Conservation (phyloP, 345 rosid genomes). For the Gossypium thurberi region DNA sequence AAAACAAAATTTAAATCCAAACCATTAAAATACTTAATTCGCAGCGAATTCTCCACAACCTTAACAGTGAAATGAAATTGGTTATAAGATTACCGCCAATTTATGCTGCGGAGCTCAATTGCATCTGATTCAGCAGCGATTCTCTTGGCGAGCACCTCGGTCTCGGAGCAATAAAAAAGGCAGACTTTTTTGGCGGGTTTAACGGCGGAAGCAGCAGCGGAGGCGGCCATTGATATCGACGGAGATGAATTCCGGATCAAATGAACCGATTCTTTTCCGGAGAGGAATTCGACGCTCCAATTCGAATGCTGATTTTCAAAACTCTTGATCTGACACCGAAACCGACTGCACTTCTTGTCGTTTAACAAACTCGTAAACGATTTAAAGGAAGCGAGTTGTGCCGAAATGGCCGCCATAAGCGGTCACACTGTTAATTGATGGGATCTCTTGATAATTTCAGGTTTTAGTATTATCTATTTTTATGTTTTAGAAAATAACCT, state of each 20-base stretch:
- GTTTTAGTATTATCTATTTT: too few species aligned
- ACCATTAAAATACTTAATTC: neutral
- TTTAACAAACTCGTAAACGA: neutral
- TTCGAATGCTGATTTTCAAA: slow-evolving; percentile 46
- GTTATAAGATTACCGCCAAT: slow-evolving; percentile 55
- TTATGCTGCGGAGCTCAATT: slow-evolving; percentile 77
- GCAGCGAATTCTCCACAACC: neutral
- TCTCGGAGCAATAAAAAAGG: slow-evolving; percentile 75
- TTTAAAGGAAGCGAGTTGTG: slow-evolving; percentile 12
- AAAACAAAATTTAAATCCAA: neutral
- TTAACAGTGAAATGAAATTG: neutral
- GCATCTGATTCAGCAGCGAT: slow-evolving; percentile 64
- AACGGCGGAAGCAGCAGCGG: slow-evolving; percentile 40
- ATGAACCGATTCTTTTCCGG: slow-evolving; percentile 40
- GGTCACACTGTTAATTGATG: neutral
- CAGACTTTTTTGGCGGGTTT: slow-evolving; percentile 53
- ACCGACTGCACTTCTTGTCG: neutral
- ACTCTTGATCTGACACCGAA: slow-evolving; percentile 44
- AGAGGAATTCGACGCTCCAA: slow-evolving; percentile 43
- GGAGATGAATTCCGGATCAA: slow-evolving; percentile 31
- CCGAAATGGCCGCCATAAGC: slow-evolving; percentile 12
- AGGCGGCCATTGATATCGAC: slow-evolving; percentile 46
- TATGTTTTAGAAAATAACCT: too few species aligned
- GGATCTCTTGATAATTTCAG: too few species aligned
- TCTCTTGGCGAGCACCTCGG: slow-evolving; percentile 71